Percentiles rank a stretch among this genome's conserved stretches.
These are phyloP conservation scores for Coprinopsis sp. DNA, from an alignment of 768 basidiomycete genomes.

Conservation along the genomic window DNA sequence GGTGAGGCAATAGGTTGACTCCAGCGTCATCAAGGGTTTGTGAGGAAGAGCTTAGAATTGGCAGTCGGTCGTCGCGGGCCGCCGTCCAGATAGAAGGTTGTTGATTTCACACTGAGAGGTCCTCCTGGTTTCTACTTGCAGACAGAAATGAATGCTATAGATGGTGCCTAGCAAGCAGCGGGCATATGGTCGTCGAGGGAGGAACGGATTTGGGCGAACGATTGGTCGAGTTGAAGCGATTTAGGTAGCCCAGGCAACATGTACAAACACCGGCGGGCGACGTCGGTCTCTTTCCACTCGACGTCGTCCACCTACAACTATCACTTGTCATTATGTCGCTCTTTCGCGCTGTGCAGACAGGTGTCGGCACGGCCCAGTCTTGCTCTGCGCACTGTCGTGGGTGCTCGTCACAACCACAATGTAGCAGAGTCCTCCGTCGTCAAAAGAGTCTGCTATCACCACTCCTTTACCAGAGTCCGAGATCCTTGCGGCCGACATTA, in stretches of 20 bases:
- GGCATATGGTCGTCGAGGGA: no score
- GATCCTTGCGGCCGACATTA: constrained; percentile 71
- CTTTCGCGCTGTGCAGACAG: constrained; percentile 39
- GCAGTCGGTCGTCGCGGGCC: no score
- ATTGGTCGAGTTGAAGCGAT: background rate
- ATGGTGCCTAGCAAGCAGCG: no score
- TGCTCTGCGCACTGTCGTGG: constrained; percentile 12
- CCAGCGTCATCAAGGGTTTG: no score
- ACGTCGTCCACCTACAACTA: constrained; percentile 1
- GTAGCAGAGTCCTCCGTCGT: constrained; percentile 25
- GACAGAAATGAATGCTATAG: no score
- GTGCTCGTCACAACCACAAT: constrained; percentile 28
- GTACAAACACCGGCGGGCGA: constrained; percentile 9
- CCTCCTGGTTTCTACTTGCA: no score
- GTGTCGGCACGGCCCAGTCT: constrained; percentile 19
- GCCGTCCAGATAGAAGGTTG: no score
- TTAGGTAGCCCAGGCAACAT: background rate
- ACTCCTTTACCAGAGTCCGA: constrained; percentile 48
- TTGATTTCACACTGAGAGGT: no score
- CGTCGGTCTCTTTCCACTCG: background rate
- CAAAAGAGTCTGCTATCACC: constrained; percentile 25
- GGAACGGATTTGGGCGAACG: no score
- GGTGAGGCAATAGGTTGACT: no score
- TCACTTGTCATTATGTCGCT: constrained; percentile 45
- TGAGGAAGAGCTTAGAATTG: no score